A percentile compares a stretch with the other conserved stretches of the same genome.
phyloP scores from a whole-genome alignment of 768 basidiomycete genomes.

The Lenzites betulinus region DNA sequence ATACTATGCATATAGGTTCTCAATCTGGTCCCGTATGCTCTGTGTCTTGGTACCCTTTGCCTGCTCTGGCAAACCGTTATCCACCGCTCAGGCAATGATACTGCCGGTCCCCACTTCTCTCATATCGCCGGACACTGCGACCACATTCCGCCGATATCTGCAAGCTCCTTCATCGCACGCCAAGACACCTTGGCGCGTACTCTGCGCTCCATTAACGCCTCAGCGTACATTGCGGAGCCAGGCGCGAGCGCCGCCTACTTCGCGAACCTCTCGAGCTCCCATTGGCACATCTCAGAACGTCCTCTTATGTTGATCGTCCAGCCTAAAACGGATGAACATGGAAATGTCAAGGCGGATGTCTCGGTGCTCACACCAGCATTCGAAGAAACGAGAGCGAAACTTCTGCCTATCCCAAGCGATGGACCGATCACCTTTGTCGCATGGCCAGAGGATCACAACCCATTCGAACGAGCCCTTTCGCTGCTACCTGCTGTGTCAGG shows the following conservation, averaged over 20 bases:
- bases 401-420: constrained; percentile 54
- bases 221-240: constrained; percentile 81
- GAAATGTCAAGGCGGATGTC: constrained; percentile 41
- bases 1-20: not conserved
- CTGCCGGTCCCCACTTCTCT: constrained; percentile 24
- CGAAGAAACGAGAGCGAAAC: constrained; percentile 68
- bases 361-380: constrained; percentile 76
- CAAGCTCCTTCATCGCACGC: constrained; percentile 50
- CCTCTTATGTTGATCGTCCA: constrained; percentile 71
- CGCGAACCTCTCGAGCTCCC: constrained; percentile 61
- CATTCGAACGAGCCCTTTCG: constrained; percentile 54
- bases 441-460: constrained; percentile 71
- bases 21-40: not conserved
- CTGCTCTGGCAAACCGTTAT: not conserved
- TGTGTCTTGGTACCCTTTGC: not conserved
- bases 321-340: constrained; percentile 35
- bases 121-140: constrained; percentile 46
- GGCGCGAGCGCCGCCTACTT: constrained; percentile 71
- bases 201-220: constrained; percentile 51
- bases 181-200: constrained; percentile 54
- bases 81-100: not conserved
- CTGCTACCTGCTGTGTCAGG: constrained; percentile 30
- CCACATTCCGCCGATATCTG: constrained; percentile 47
- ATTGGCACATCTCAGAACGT: constrained; percentile 78
- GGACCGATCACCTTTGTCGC: constrained; percentile 46